Evolutionary conservation across 1,284 basidiomycete species (phyloP).

Genomic region (Rhodotorula sp.): DNA sequence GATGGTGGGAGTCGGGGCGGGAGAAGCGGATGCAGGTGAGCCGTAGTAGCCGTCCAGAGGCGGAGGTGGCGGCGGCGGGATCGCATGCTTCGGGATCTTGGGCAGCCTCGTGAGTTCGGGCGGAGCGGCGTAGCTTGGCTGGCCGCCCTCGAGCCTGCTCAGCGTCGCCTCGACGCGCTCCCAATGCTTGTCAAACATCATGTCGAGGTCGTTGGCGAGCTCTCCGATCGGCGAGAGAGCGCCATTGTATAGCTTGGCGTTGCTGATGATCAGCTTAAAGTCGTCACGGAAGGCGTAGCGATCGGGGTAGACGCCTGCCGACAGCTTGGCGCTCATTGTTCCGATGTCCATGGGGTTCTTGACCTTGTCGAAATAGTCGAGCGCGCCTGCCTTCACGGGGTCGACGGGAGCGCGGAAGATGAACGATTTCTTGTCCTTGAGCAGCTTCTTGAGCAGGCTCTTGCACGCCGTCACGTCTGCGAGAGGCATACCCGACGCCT

Average conservation of each 20-base stretch:
- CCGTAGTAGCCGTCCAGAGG: constrained; percentile 1
- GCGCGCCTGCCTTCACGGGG: constrained; percentile 47
- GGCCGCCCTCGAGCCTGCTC: constrained; percentile 49
- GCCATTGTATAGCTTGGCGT: constrained; percentile 83
- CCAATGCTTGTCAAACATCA: constrained; percentile 76
- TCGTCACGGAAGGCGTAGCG: constrained; percentile 81
- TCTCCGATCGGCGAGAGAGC: constrained; percentile 70
- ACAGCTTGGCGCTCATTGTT: constrained; percentile 82
- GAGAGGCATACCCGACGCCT: constrained; percentile 74
- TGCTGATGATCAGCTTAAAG: constrained; percentile 81
- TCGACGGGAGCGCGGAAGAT: constrained; percentile 84
- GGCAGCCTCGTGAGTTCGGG: constrained; percentile 1
- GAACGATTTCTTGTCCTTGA: constrained; percentile 62
- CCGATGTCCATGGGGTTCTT: constrained; percentile 92
- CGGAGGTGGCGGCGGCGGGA: neutral
- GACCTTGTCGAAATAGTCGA: constrained; percentile 77
- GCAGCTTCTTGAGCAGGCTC: constrained; percentile 76
- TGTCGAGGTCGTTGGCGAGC: constrained; percentile 72
- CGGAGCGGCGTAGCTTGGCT: constrained; percentile 10
- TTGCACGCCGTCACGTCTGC: constrained; percentile 77
- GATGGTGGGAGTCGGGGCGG: constrained; percentile 47
- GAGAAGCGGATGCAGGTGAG: constrained; percentile 2
- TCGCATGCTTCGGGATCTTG: neutral
- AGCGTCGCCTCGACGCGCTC: constrained; percentile 72
- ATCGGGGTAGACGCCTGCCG: constrained; percentile 75